Conservation (phyloP, 2,329 filamentous ascomycete species). For the Xylariaceae sp. region DNA sequence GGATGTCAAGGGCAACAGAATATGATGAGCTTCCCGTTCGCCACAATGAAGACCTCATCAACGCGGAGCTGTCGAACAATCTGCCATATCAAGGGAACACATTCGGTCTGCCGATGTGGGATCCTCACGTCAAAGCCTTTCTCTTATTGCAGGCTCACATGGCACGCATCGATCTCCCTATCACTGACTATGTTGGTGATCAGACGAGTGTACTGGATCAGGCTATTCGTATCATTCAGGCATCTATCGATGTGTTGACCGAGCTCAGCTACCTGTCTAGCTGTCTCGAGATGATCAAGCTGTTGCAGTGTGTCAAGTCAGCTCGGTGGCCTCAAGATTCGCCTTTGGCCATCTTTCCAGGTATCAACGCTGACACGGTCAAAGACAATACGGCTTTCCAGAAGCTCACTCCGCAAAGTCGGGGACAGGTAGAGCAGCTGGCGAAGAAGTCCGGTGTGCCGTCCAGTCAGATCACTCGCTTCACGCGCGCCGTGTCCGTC, state of each 20-base stretch:
- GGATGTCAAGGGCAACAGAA: conserved; percentile 91
- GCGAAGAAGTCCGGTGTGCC: conserved; percentile 49
- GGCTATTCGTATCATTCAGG: conserved; percentile 93
- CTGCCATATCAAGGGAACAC: conserved; percentile 58
- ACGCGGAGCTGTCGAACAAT: conserved; percentile 79
- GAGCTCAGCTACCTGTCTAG: conserved; percentile 81
- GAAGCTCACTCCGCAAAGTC: conserved; percentile 27
- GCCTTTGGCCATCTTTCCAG: conserved; percentile 74
- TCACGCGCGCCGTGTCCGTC: conserved; percentile 55
- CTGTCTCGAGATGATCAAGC: conserved; percentile 73
- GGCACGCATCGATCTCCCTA: conserved; percentile 86
- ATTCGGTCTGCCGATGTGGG: conserved; percentile 88
- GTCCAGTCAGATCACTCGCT: conserved; percentile 37
- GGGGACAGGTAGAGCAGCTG: conserved; percentile 32
- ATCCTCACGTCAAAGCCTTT: conserved; percentile 96
- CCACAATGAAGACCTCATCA: conserved; percentile 97
- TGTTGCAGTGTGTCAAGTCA: conserved; percentile 89
- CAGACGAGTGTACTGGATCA: conserved; percentile 88
- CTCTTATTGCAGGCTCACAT: conserved; percentile 92
- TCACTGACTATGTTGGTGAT: conserved; percentile 95
- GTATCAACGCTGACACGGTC: conserved; percentile 49
- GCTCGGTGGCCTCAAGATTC: conserved; percentile 86
- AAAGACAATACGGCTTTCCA: conserved; percentile 34
- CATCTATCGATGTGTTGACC: conserved; percentile 86
- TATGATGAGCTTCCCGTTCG: conserved; percentile 97